A percentile compares a stretch with the other conserved stretches of the same genome.
These are phyloP conservation scores for Pseudogymnoascus sp. DNA, from an alignment of 2,329 filamentous ascomycete species.

Conservation along the genomic window DNA sequence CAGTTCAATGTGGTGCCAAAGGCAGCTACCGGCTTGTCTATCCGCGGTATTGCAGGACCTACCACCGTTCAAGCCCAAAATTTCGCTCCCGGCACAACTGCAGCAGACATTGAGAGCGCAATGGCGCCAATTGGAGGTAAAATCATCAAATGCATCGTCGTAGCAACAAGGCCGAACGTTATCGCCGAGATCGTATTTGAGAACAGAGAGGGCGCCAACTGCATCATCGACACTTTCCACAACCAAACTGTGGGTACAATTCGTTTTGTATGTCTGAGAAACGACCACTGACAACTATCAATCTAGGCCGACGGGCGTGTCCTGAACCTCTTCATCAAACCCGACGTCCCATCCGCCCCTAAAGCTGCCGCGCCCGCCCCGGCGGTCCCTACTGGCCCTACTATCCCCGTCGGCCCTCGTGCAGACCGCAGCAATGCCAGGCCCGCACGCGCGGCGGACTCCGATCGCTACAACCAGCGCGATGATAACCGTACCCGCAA, in stretches of 20 bases:
- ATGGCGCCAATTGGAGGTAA: constrained; percentile 68
- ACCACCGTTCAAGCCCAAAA: constrained; percentile 70
- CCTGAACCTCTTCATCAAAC: constrained; percentile 65
- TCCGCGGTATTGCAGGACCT: constrained; percentile 65
- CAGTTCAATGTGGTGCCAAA: constrained; percentile 30
- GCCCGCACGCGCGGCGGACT: constrained; percentile 17
- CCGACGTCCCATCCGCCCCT: constrained; percentile 29
- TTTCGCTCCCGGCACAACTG: constrained; percentile 74
- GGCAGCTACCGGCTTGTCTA: constrained; percentile 50
- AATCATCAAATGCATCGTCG: constrained; percentile 57
- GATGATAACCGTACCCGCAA: constrained; percentile 20
- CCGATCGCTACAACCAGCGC: constrained; percentile 22
- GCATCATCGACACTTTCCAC: constrained; percentile 68
- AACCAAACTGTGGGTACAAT: constrained; percentile 58
- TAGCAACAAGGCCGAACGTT: constrained; percentile 62
- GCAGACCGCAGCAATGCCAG: constrained; percentile 19
- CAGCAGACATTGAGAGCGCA: constrained; percentile 74
- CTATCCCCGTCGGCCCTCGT: constrained; percentile 26
- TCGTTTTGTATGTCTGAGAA: neutral
- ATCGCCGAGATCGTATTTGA: constrained; percentile 72
- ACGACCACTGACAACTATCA: constrained; percentile 18
- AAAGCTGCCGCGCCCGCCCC: constrained; percentile 10
- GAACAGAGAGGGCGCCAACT: constrained; percentile 63
- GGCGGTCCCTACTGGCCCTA: constrained; percentile 12
- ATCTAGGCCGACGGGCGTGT: constrained; percentile 63